Conservation (phyloP, 371 early-diverging fungal genomes). For the Apophysomyces elegans region DNA sequence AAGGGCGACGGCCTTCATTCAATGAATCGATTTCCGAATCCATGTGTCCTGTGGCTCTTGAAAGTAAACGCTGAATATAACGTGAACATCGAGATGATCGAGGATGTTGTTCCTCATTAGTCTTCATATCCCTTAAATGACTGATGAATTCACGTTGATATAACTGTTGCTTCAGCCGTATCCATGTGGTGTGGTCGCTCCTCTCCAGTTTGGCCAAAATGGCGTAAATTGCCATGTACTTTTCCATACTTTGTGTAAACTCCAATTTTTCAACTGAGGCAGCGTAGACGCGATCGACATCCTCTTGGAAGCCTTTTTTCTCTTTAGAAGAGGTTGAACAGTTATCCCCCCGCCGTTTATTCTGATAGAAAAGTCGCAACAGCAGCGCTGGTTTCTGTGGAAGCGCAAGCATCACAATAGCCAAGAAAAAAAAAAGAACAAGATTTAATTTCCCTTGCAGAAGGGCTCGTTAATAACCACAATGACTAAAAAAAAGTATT, state of each 20-base stretch:
- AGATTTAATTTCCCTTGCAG: background rate
- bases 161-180: background rate
- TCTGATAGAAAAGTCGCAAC: background rate
- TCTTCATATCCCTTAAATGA: background rate
- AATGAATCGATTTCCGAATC: background rate
- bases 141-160: slow-evolving; percentile 1
- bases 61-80: background rate
- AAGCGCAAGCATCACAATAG: background rate
- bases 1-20: background rate
- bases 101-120: background rate
- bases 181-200: background rate
- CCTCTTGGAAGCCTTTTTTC: background rate
- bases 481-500: slow-evolving; percentile 2
- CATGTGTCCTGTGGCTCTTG: background rate
- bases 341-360: background rate
- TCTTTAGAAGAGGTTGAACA: background rate
- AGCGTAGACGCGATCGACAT: slow-evolving; percentile 4
- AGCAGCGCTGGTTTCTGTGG: background rate
- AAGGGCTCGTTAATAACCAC: background rate
- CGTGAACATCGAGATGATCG: slow-evolving; percentile 1
- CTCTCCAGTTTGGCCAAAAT: background rate
- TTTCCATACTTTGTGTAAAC: slow-evolving; percentile 4
- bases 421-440: slow-evolving; percentile 3
- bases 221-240: slow-evolving; percentile 3
- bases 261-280: background rate